phyloP scores from a whole-genome alignment of 768 basidiomycete species.

The Boletus rubescentipes region DNA sequence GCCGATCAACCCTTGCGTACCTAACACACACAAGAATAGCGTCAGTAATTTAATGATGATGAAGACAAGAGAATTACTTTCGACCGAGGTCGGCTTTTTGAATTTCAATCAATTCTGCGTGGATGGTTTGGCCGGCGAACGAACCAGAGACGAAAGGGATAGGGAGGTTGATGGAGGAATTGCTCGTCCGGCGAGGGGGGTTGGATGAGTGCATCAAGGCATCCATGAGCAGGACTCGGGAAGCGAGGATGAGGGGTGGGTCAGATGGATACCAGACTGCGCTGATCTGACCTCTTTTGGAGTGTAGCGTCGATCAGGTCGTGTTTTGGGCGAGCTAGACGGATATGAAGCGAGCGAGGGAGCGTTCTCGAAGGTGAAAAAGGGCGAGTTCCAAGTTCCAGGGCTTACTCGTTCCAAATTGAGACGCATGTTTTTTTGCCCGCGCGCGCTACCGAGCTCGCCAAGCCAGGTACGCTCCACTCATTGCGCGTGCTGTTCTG shows the following conservation, averaged over 20 bases:
- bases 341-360: conserved; percentile 5
- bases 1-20: conserved; percentile 60
- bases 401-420: conserved; percentile 24
- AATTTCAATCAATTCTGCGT: conserved; percentile 54
- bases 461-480: conserved; percentile 14
- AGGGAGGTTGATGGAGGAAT: conserved; percentile 36
- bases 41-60: conserved; percentile 5
- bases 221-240: conserved; percentile 17
- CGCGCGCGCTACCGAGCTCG: conserved; percentile 11
- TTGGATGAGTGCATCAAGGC: conserved; percentile 13
- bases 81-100: conserved; percentile 69
- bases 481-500: not conserved
- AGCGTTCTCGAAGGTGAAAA: conserved; percentile 1
- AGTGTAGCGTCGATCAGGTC: conserved; percentile 10
- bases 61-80: conserved; percentile 45
- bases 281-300: conserved; percentile 11
- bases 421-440: conserved; percentile 16
- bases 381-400: conserved; percentile 1
- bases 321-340: conserved; percentile 10
- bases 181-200: conserved; percentile 27
- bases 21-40: conserved; percentile 28
- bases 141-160: conserved; percentile 59
- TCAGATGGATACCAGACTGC: not conserved
- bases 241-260: not conserved
- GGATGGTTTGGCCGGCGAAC: conserved; percentile 55